phyloP scores from a whole-genome alignment of 2,329 filamentous ascomycete species.

The Botrytis galanthina region DNA sequence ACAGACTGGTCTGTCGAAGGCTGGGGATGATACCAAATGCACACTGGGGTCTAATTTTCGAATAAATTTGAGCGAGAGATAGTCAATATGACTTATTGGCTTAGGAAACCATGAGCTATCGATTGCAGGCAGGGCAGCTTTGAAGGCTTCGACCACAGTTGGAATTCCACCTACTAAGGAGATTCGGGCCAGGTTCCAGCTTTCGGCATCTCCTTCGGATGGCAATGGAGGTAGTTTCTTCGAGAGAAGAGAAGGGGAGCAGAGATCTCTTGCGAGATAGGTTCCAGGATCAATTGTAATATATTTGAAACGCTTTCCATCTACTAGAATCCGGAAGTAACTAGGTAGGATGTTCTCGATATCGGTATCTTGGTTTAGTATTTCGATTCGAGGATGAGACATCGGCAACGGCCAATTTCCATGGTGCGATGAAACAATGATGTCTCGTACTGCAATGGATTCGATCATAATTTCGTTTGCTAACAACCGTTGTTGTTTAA shows the following conservation, averaged over 20 bases:
- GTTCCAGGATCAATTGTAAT: constrained; percentile 42
- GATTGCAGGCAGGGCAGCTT: constrained; percentile 38
- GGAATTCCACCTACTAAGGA: constrained; percentile 30
- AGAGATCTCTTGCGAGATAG: constrained; percentile 38
- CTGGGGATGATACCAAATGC: constrained; percentile 23
- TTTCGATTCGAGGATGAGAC: constrained; percentile 2
- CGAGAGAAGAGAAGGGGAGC: constrained; percentile 39
- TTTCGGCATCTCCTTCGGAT: constrained; percentile 34
- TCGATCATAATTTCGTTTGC: background rate
- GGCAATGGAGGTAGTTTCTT: constrained; percentile 41
- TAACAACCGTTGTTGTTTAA: background rate
- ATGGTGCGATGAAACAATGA: background rate
- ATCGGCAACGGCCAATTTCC: background rate
- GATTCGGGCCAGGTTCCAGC: constrained; percentile 44
- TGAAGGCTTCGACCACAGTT: constrained; percentile 35
- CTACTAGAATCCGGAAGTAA: constrained; percentile 23
- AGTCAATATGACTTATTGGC: constrained; percentile 35
- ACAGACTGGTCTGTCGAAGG: constrained; percentile 25
- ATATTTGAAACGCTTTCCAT: constrained; percentile 41
- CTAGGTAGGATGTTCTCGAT: constrained; percentile 20
- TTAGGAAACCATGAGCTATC: constrained; percentile 39
- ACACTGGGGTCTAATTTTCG: constrained; percentile 24
- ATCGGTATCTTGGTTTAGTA: constrained; percentile 24
- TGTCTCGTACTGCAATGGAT: background rate
- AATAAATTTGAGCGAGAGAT: constrained; percentile 38